Base-by-base conservation (phyloP, 2,329 filamentous ascomycete species). In the Aspergillus felis region DNA sequence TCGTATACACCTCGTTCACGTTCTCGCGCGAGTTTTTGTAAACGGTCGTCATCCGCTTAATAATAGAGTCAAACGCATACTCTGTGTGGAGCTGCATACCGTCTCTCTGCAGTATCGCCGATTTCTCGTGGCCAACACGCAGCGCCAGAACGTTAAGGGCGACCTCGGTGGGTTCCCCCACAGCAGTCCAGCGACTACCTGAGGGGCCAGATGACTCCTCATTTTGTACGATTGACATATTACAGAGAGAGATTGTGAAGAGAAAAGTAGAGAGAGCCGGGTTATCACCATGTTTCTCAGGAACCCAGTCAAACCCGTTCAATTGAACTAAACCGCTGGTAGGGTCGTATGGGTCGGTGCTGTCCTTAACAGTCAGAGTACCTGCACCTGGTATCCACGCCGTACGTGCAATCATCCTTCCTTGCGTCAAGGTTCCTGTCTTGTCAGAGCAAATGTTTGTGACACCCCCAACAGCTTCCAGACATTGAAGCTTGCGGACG, bases 1-100 rank as follows among this genome's bases (percentile, higher is more conserved):
- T 87, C 50, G 82, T 83, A 67, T 84, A 86, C 4, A 84, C 74
- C 29, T 78, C 63, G 20, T 68, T 69, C 9, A 75, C 57, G 50
- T 69, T 56, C 1, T 64, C 56, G 8, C 61, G 56, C 3, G 60
- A 50, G 6, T 69, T 70, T 8, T 67, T 66, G 71, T 85, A 87
- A 51, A 87, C 79, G 25, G 87, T 84, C 28, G 84, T 84, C 86
- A 88, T 88, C 52, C 83, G 82, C 71, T 88, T 88, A 64, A 87
- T 81, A 49, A 80, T 79, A 25, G 82, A 86, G 65, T 88, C 85
- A 66, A 88, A 88, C 0, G 85, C 83, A 57, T 85, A 87, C 63
- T 88, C 86, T 0, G 81, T 79, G n/a, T 62, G 57, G 8, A 69
- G 61, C 5, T 61, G n/a, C 5, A 71, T 49, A 10, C 58, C 54